Evolutionary conservation across 2,329 filamentous ascomycete genomes (phyloP).

Genomic region (Aspergillus brasiliensis): DNA sequence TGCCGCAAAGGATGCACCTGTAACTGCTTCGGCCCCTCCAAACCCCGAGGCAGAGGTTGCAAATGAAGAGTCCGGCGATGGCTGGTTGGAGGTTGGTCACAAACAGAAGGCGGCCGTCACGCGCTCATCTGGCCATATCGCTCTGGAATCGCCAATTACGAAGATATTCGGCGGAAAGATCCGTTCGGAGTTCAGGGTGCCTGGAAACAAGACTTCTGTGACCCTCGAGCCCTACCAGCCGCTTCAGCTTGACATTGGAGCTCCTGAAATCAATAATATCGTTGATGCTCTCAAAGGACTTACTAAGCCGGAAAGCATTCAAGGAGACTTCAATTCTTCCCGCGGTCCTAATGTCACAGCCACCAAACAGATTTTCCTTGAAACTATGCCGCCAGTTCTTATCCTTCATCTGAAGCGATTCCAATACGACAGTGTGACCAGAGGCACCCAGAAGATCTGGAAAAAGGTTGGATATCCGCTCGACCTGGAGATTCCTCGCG

Average conservation of each 20-base stretch:
- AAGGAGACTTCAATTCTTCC: constrained; percentile 79
- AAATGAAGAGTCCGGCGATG: constrained; percentile 55
- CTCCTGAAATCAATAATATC: constrained; percentile 84
- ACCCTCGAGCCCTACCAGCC: constrained; percentile 93
- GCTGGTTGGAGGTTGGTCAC: constrained; percentile 93
- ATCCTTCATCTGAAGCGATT: constrained; percentile 97
- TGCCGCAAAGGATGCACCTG: constrained; percentile 63
- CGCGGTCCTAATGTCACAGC: constrained; percentile 75
- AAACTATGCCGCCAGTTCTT: constrained; percentile 84
- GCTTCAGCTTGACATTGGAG: constrained; percentile 90
- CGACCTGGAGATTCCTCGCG: constrained; percentile 88
- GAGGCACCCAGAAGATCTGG: constrained; percentile 94
- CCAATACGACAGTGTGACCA: constrained; percentile 82
- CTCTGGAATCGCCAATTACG: constrained; percentile 78
- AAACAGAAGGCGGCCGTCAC: constrained; percentile 88
- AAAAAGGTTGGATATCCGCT: constrained; percentile 96
- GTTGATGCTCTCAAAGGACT: constrained; percentile 84
- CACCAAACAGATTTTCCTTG: constrained; percentile 94
- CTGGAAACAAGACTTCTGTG: constrained; percentile 85
- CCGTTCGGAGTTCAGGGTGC: constrained; percentile 83
- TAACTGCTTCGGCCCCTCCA: constrained; percentile 20
- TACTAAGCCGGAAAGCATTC: constrained; percentile 79
- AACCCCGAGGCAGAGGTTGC: constrained; percentile 48
- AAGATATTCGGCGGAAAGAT: constrained; percentile 93
- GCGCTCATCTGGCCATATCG: constrained; percentile 75